Conservation (phyloP, 2,329 filamentous ascomycete genomes). For the Ploettnerulaceae sp. region DNA sequence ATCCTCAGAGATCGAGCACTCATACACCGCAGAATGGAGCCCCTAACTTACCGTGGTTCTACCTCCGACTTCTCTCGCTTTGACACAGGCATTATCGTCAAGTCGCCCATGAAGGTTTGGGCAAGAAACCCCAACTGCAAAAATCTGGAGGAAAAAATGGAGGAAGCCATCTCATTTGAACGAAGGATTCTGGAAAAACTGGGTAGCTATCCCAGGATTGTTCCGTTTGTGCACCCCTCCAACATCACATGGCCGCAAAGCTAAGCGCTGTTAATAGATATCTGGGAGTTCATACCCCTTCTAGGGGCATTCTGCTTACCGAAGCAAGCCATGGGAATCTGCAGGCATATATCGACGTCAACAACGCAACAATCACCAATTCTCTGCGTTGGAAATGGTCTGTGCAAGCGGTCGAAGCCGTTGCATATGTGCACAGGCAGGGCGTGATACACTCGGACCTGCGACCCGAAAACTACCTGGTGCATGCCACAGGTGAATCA, state of each 20-base stretch:
- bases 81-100: constrained; percentile 9
- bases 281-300: background rate
- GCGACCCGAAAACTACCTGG: background rate
- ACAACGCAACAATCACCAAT: background rate
- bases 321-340: constrained; percentile 1
- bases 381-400: background rate
- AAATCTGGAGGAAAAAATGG: constrained; percentile 12
- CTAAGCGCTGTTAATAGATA: constrained; percentile 5
- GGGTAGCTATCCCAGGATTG: constrained; percentile 7
- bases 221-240: constrained; percentile 8
- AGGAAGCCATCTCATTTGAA: constrained; percentile 6
- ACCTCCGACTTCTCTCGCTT: constrained; percentile 15
- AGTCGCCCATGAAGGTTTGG: constrained; percentile 11
- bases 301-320: background rate
- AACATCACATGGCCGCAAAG: constrained; percentile 1
- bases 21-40: constrained; percentile 12
- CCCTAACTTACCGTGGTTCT: constrained; percentile 11
- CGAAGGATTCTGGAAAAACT: constrained; percentile 8
- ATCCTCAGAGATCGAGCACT: background rate
- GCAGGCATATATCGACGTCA: background rate
- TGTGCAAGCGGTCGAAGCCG: background rate
- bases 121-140: constrained; percentile 12
- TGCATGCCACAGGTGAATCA: background rate
- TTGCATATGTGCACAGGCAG: background rate
- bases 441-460: constrained; percentile 2